Base-by-base conservation (phyloP, 1,139 yeast genomes). In the Lizanozyma gosingica region DNA sequence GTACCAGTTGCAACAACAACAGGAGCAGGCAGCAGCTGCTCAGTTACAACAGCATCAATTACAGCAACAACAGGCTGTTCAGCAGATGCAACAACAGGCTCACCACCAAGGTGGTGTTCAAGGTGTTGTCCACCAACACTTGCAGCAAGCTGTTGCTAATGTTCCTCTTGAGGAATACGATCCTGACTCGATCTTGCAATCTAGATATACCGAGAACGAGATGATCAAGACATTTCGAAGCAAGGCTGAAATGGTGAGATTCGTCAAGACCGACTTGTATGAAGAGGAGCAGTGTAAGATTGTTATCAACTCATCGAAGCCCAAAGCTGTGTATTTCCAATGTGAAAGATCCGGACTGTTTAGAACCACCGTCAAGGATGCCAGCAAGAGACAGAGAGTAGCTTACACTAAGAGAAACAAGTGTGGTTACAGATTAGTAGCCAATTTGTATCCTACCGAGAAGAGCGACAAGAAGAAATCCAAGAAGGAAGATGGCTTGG, bases 351-450 rank as follows among this genome's bases (percentile, higher is more conserved):
- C 71, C 6, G 76, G 76, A 1, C 58, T 65, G 18, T 71, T 70
- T 49, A 58, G 76, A 52, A 71, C 76, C 37, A 71, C 76, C 2
- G 76, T 71, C 40, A 70, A 70, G 54, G 75, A 69, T 45, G 60
- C 71, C 14, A 49, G 66, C 37, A 67, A 67, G 55, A 60, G 76
- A 55, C 75, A 71, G 50, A 54, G 76, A 48, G 73, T 70, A 18
- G 76, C 75, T n/a, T 71, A 70, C 55, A 70, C 76, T 44, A 71
- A 71, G 52, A 56, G 76, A 48, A 65, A 65, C 53, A 71, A 71
- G 55, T 71, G 76, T 55, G 73, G 71, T 17, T 71, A 68, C 55
- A 53, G 75, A 41, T 58, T 71, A 45, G 75, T 70, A 15, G 76
- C 76, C 39, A 71, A 71, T 54, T 62, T 70, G 41, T 67, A 67